A percentile compares a stretch with the other conserved stretches of the same genome.
Evolutionary conservation across 768 basidiomycete species (phyloP).

Genomic region (Suillus variegatus): DNA sequence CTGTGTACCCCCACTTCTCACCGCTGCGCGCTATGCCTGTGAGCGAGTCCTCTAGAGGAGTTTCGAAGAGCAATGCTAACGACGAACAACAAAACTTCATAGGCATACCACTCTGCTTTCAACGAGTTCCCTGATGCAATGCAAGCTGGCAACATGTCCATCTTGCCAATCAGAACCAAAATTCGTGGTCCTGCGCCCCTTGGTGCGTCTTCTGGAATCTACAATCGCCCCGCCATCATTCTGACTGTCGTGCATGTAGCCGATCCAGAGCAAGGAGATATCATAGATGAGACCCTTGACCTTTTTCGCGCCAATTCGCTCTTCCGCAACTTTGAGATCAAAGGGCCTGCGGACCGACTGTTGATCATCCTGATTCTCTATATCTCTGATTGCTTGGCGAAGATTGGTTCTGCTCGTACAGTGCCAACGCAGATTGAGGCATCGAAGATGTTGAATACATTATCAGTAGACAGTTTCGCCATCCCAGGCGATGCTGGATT

Average conservation of each 20-base stretch:
- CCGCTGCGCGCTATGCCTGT: constrained; percentile 49
- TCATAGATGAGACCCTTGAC: constrained; percentile 94
- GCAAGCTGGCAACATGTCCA: constrained; percentile 85
- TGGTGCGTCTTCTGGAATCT: constrained; percentile 43
- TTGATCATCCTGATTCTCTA: constrained; percentile 98
- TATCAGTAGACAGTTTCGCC: constrained; percentile 91
- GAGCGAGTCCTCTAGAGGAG: constrained; percentile 27
- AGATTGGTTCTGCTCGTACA: constrained; percentile 73
- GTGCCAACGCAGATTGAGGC: constrained; percentile 82
- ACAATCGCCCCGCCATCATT: constrained; percentile 16
- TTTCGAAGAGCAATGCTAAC: constrained; percentile 1
- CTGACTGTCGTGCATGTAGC: constrained; percentile 45
- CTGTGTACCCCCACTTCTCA: constrained; percentile 31
- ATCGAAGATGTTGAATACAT: constrained; percentile 82
- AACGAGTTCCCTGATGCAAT: constrained; percentile 83
- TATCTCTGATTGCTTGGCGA: constrained; percentile 95
- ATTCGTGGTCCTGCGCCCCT: constrained; percentile 90
- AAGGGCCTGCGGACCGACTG: constrained; percentile 93
- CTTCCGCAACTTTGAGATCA: constrained; percentile 99
- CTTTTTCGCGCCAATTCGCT: constrained; percentile 98
- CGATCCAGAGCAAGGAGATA: constrained; percentile 78
- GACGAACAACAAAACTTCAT: background rate
- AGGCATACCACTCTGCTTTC: constrained; percentile 97
- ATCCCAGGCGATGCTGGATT: constrained; percentile 97
- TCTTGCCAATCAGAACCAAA: constrained; percentile 90